Evolutionary conservation across 148 eudicot species (phyloP).

Genomic region (Talinum fruticosum): DNA sequence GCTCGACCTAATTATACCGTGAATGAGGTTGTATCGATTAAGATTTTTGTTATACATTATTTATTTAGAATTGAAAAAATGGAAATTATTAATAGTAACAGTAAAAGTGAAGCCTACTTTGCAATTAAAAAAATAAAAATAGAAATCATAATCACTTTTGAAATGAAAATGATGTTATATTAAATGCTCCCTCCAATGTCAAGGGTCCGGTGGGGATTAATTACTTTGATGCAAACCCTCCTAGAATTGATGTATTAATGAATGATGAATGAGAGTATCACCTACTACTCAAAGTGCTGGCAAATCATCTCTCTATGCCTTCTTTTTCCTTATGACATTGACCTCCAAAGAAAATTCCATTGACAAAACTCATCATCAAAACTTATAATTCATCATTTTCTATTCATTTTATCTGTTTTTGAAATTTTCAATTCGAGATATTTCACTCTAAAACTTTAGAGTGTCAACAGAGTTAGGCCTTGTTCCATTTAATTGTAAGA

Average conservation of each 20-base stretch:
- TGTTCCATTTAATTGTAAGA: too few relatives aligned
- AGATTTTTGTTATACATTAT: too few relatives aligned
- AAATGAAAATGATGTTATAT: neutral
- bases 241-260: conserved; percentile 7
- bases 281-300: neutral
- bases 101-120: too few relatives aligned
- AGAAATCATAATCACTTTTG: neutral
- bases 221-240: neutral
- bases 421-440: neutral
- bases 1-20: too few relatives aligned
- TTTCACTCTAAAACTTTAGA: neutral
- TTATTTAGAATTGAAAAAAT: too few relatives aligned
- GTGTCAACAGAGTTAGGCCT: too few relatives aligned
- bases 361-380: neutral
- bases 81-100: too few relatives aligned
- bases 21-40: too few relatives aligned
- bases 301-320: neutral
- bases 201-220: conserved; percentile 7
- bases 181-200: neutral
- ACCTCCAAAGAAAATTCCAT: neutral
- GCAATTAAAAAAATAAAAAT: neutral
- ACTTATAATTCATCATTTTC: neutral
- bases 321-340: neutral
- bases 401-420: neutral
- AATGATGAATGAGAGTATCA: neutral